Evolutionary conservation across 768 basidiomycete species (phyloP).

Genomic region (Jaapia argillacea): DNA sequence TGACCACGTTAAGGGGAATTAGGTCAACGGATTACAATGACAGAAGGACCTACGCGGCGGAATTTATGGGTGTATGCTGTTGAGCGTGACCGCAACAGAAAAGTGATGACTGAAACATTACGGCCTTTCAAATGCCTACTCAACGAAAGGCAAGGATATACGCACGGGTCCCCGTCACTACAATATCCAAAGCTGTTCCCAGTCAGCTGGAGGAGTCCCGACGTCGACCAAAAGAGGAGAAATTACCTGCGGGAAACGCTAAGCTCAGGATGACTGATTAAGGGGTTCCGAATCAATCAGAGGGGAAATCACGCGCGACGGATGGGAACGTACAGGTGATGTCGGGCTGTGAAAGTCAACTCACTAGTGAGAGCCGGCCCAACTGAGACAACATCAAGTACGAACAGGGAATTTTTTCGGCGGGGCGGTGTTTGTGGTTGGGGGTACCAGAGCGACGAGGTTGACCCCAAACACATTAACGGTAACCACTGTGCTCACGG

Average conservation of each 20-base stretch:
- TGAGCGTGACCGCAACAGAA: constrained; percentile 11
- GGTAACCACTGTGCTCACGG: not conserved
- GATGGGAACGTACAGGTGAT: not conserved
- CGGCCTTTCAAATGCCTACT: not conserved
- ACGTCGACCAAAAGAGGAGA: too few relatives aligned
- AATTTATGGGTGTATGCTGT: not conserved
- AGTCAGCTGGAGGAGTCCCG: too few relatives aligned
- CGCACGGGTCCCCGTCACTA: too few relatives aligned
- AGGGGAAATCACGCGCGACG: not conserved
- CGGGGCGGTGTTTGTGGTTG: not conserved
- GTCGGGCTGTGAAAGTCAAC: too few relatives aligned
- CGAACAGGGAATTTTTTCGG: not conserved
- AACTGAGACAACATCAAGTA: not conserved
- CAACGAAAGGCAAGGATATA: not conserved
- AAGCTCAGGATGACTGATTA: too few relatives aligned
- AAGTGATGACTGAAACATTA: constrained; percentile 10
- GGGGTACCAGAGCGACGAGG: not conserved
- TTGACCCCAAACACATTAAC: not conserved
- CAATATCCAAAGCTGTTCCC: too few relatives aligned
- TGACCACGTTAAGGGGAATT: not conserved
- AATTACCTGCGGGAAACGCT: too few relatives aligned
- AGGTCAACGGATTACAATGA: constrained; percentile 3
- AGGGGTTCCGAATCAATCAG: not conserved
- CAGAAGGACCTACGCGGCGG: not conserved
- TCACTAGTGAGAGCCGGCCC: too few relatives aligned